A percentile compares a stretch with the other conserved stretches of the same genome.
Evolutionary conservation across 768 basidiomycete genomes (phyloP).

Genomic region (Boletus barrowsii): DNA sequence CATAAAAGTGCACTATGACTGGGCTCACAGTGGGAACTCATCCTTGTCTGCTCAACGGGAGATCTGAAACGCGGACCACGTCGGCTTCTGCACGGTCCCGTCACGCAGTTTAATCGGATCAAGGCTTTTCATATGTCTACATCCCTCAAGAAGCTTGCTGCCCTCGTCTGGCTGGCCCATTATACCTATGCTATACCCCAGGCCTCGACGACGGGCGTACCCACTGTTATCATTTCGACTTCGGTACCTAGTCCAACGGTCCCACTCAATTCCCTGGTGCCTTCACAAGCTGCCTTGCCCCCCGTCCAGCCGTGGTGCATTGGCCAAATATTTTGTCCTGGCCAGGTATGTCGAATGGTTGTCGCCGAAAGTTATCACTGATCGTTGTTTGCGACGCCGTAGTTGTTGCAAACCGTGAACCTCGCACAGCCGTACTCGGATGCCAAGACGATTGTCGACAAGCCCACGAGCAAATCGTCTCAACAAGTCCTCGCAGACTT

Average conservation of each 20-base stretch:
- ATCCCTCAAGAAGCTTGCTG: constrained; percentile 1
- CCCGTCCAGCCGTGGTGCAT: constrained; percentile 77
- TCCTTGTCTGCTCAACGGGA: too few species aligned
- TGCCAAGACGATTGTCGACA: constrained; percentile 86
- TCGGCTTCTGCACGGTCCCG: too few species aligned
- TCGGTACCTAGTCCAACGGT: constrained; percentile 63
- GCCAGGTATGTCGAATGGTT: constrained; percentile 45
- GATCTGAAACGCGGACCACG: too few species aligned
- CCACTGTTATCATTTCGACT: constrained; percentile 51
- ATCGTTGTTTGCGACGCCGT: neutral
- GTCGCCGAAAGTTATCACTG: neutral
- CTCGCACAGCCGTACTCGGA: constrained; percentile 72
- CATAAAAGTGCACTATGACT: too few species aligned
- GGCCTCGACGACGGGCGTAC: constrained; percentile 17
- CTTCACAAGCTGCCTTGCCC: constrained; percentile 63
- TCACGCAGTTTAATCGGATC: neutral
- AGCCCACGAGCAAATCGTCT: constrained; percentile 71
- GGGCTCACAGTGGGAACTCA: too few species aligned
- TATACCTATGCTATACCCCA: constrained; percentile 18
- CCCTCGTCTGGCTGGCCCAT: constrained; percentile 13
- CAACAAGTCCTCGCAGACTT: constrained; percentile 73
- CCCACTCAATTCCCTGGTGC: constrained; percentile 48
- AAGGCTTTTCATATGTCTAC: constrained; percentile 32
- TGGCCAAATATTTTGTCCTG: constrained; percentile 77
- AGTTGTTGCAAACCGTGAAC: constrained; percentile 86